phyloP scores from a whole-genome alignment of 2,329 filamentous ascomycete genomes.

The Paecilomyces niveus region DNA sequence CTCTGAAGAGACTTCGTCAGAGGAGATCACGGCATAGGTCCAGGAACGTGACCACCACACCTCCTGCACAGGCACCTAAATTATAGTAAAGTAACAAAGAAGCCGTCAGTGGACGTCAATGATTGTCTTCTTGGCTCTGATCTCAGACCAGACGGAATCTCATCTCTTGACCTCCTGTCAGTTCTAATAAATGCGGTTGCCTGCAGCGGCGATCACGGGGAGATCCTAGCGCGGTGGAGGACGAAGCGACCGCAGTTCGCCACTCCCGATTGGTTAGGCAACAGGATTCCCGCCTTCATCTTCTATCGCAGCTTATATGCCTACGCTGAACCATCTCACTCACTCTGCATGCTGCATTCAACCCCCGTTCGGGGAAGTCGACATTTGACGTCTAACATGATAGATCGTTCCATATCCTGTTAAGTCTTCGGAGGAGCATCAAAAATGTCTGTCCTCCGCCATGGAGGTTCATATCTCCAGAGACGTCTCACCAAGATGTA shows the following conservation, averaged over 20 bases:
- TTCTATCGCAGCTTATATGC: background rate
- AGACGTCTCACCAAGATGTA: conserved; percentile 54
- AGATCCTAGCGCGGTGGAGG: background rate
- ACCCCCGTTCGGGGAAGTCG: background rate
- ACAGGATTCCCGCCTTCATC: conserved; percentile 30
- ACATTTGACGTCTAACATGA: background rate
- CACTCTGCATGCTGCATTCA: conserved; percentile 1
- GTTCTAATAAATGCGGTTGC: background rate
- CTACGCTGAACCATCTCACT: background rate
- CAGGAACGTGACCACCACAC: no score
- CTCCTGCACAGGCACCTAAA: no score
- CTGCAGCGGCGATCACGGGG: background rate
- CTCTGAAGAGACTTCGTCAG: no score
- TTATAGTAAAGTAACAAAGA: no score
- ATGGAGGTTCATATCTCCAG: conserved; percentile 38
- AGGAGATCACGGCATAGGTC: no score
- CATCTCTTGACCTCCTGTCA: background rate
- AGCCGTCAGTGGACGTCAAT: no score
- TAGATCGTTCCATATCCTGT: background rate
- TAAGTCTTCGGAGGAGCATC: conserved; percentile 9
- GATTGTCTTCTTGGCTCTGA: background rate
- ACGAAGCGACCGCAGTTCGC: conserved; percentile 5
- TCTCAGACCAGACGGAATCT: background rate
- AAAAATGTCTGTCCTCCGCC: conserved; percentile 42
- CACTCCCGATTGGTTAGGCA: conserved; percentile 36